Evolutionary conservation across 2,329 filamentous ascomycete species (phyloP).

Genomic region (Fusarium duplospermum): DNA sequence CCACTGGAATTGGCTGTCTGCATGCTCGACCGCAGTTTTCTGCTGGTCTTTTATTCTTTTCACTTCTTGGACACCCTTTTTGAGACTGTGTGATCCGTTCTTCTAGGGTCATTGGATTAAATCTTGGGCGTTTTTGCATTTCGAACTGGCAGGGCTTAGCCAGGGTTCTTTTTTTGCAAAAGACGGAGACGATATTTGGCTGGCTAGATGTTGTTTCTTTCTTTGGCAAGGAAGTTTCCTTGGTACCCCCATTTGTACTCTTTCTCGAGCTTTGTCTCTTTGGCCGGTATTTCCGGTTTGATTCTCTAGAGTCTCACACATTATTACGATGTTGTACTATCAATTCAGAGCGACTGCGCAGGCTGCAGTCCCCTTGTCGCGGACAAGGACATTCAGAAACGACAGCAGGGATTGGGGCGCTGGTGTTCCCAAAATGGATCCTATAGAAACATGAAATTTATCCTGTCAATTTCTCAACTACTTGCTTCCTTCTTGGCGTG

Average conservation of each 20-base stretch:
- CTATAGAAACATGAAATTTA: constrained; percentile 35
- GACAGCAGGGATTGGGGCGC: constrained; percentile 25
- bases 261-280: constrained; percentile 9
- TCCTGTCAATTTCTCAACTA: neutral
- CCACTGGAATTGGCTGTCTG: constrained; percentile 21
- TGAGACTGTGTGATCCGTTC: constrained; percentile 21
- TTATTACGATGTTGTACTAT: constrained; percentile 29
- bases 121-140: constrained; percentile 36
- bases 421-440: constrained; percentile 30
- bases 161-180: constrained; percentile 18
- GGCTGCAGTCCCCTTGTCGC: constrained; percentile 26
- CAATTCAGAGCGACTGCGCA: constrained; percentile 34
- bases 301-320: neutral
- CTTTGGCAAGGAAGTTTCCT: constrained; percentile 10
- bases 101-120: constrained; percentile 31
- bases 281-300: neutral
- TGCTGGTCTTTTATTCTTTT: neutral
- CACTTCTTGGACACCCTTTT: constrained; percentile 31
- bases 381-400: constrained; percentile 18
- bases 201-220: constrained; percentile 34
- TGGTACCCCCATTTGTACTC: constrained; percentile 13
- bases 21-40: neutral
- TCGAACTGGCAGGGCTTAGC: constrained; percentile 11
- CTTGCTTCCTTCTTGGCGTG: neutral
- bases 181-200: constrained; percentile 20